Conservation (phyloP, 805 yeast species). For the Ogataea dorogensis region DNA sequence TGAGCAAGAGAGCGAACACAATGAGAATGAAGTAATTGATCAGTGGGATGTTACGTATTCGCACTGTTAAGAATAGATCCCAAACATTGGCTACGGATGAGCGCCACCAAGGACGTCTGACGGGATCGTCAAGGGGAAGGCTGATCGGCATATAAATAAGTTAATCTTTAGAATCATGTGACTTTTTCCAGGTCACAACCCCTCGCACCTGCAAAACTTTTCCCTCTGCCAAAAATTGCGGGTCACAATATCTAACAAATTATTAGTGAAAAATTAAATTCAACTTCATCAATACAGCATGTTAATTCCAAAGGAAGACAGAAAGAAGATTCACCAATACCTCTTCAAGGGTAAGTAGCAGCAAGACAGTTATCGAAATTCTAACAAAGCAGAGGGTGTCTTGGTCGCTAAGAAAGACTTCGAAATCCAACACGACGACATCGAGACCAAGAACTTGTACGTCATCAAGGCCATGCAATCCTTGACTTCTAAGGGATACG, state of each 20-base stretch:
- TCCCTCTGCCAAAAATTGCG: constrained; percentile 12
- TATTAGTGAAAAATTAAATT: constrained; percentile 13
- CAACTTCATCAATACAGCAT: constrained; percentile 46
- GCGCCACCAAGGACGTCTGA: neutral
- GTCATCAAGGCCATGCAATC: constrained; percentile 99
- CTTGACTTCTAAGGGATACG: constrained; percentile 97
- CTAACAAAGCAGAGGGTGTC: constrained; percentile 79
- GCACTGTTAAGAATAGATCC: neutral
- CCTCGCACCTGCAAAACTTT: constrained; percentile 13
- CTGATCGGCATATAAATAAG: constrained; percentile 7
- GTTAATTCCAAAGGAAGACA: constrained; percentile 99
- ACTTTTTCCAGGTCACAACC: constrained; percentile 7
- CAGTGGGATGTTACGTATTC: constrained; percentile 46
- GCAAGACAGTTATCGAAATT: neutral
- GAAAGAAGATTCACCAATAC: constrained; percentile 98
- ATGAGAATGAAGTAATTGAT: constrained; percentile 53
- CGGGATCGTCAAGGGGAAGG: constrained; percentile 2
- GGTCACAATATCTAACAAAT: constrained; percentile 10
- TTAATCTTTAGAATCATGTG: constrained; percentile 11
- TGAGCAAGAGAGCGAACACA: constrained; percentile 47
- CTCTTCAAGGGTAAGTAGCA: constrained; percentile 90
- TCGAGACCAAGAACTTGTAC: constrained; percentile 96
- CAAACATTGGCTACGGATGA: constrained; percentile 1
- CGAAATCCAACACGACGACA: constrained; percentile 97
- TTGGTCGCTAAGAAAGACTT: constrained; percentile 99